phyloP scores from a whole-genome alignment of 257 asterid genomes.

The Lithospermum erythrorhizon region DNA sequence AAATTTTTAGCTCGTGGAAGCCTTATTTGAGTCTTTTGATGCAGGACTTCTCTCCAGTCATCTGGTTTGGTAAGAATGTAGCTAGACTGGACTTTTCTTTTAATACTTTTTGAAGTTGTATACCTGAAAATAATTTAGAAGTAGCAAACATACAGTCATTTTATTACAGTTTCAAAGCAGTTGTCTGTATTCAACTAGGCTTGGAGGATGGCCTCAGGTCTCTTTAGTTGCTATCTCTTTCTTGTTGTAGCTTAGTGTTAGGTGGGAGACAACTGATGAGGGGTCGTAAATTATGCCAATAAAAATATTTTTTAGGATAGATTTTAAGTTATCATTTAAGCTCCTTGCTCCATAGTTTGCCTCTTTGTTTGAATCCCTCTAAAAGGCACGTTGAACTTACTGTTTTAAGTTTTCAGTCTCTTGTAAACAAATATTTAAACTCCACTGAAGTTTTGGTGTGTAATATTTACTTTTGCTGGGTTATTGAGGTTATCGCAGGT shows the following conservation, averaged over 20 bases:
- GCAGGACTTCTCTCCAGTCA: slow-evolving; percentile 59
- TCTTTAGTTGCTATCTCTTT: not conserved
- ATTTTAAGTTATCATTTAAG: not conserved
- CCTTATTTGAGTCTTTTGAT: slow-evolving; percentile 22
- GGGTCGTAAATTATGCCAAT: not conserved
- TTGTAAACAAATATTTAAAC: too few relatives aligned
- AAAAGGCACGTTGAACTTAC: not conserved
- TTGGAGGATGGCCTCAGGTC: not conserved
- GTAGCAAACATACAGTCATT: not conserved
- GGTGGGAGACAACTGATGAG: not conserved
- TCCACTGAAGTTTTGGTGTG: too few relatives aligned
- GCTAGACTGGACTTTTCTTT: slow-evolving; percentile 5
- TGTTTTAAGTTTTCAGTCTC: not conserved
- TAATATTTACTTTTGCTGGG: not conserved
- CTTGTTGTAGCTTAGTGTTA: not conserved
- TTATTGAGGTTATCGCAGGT: too few relatives aligned
- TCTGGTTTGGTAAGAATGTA: slow-evolving; percentile 52
- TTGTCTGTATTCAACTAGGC: not conserved
- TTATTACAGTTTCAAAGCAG: not conserved
- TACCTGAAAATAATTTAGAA: too few relatives aligned
- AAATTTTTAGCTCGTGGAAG: not conserved
- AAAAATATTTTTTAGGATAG: not conserved
- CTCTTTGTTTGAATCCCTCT: not conserved
- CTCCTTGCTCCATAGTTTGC: not conserved
- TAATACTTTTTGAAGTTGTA: not conserved